Conservation (phyloP, 768 basidiomycete species). For the Tylopilus intermedius region DNA sequence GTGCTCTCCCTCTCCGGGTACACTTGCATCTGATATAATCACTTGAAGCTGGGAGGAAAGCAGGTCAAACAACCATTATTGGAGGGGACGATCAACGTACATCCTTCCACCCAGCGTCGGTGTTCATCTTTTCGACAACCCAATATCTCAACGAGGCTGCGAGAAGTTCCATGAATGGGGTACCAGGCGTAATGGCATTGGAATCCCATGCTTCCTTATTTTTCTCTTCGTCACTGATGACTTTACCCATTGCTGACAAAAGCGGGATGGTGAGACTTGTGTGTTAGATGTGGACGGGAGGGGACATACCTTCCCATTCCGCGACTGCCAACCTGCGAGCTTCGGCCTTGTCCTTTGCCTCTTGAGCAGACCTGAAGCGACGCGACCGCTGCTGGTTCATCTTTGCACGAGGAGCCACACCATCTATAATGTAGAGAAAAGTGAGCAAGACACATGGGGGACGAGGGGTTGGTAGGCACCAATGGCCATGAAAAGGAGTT, state of each 20-base stretch:
- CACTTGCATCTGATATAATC: conserved; percentile 93
- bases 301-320: conserved; percentile 71
- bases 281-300: neutral
- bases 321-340: conserved; percentile 77
- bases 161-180: conserved; percentile 95
- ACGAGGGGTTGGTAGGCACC: conserved; percentile 46
- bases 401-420: conserved; percentile 96
- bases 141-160: conserved; percentile 89
- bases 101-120: conserved; percentile 93
- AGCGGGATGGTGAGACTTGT: neutral
- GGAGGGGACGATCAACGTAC: conserved; percentile 36
- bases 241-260: conserved; percentile 87
- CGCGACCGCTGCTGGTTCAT: conserved; percentile 99
- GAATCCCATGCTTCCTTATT: conserved; percentile 91
- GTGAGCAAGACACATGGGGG: neutral
- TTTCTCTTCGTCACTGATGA: conserved; percentile 73
- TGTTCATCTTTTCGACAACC: conserved; percentile 93
- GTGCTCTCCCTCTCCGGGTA: conserved; percentile 98
- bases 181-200: conserved; percentile 98
- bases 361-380: conserved; percentile 91
- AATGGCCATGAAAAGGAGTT: conserved; percentile 96
- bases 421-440: conserved; percentile 50
- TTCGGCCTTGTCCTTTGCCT: conserved; percentile 91
- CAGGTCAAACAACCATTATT: neutral
- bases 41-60: conserved; percentile 68